Conservation (phyloP, 257 asterid genomes). For the Ligustrum vulgare region DNA sequence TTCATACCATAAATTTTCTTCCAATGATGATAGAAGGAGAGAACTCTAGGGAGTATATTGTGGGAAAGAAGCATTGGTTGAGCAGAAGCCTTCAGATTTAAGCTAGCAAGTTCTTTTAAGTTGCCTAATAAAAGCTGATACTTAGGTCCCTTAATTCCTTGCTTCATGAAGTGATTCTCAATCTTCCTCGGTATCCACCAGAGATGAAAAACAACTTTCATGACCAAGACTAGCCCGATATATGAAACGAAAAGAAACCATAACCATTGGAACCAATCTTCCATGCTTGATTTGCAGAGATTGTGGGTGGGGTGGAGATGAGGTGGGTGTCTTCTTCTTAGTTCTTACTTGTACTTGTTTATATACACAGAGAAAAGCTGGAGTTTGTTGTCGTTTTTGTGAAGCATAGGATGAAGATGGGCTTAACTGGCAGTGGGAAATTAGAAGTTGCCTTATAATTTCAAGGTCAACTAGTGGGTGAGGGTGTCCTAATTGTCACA, state of each 20-base stretch:
- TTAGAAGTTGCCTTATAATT: not conserved
- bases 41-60: constrained; percentile 83
- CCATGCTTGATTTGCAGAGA: constrained; percentile 32
- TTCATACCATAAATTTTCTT: constrained; percentile 75
- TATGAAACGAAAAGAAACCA: constrained; percentile 48
- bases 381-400: constrained; percentile 53
- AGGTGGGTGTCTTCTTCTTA: constrained; percentile 22
- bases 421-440: constrained; percentile 18
- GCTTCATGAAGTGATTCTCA: constrained; percentile 55
- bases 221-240: constrained; percentile 26
- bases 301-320: not conserved
- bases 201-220: constrained; percentile 42
- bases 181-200: constrained; percentile 80
- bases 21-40: constrained; percentile 89
- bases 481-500: not conserved
- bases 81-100: constrained; percentile 54
- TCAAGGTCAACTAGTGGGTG: not conserved
- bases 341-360: constrained; percentile 47
- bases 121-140: constrained; percentile 74
- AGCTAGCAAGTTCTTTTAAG: constrained; percentile 66
- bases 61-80: constrained; percentile 71
- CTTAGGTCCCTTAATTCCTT: constrained; percentile 80
- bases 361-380: constrained; percentile 48
- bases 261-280: constrained; percentile 34
- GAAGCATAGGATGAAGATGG: constrained; percentile 48